Conservation (phyloP, 371 early-diverging fungal genomes). For the Umbelopsis sp. region DNA sequence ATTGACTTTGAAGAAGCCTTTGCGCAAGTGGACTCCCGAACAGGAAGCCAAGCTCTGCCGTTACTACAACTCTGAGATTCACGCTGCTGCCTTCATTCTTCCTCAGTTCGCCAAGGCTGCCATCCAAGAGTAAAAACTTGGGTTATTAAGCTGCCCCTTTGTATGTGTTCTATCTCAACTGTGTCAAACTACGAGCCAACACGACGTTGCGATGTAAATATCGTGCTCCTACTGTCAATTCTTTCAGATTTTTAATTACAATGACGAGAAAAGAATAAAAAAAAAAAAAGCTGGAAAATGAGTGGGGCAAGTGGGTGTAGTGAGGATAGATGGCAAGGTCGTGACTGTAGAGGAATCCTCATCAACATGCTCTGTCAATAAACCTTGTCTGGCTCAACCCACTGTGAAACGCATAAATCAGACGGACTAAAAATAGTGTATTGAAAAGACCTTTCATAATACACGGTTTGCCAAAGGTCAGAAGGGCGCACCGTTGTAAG, state of each 20-base stretch:
- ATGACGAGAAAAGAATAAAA: background rate
- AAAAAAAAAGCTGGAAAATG: background rate
- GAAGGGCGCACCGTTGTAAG: slow-evolving; percentile 14
- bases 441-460: slow-evolving; percentile 17
- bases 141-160: background rate
- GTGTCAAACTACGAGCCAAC: slow-evolving; percentile 16
- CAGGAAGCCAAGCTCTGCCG: slow-evolving; percentile 80
- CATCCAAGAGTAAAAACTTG: slow-evolving; percentile 36
- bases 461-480: slow-evolving; percentile 18
- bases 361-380: too few species aligned
- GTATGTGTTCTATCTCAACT: slow-evolving; percentile 8
- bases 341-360: too few species aligned
- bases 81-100: slow-evolving; percentile 89
- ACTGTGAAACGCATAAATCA: background rate
- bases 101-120: slow-evolving; percentile 85
- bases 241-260: background rate
- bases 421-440: background rate
- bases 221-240: slow-evolving; percentile 11
- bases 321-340: too few species aligned
- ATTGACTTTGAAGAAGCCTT: slow-evolving; percentile 75
- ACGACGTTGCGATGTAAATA: slow-evolving; percentile 17
- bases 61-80: slow-evolving; percentile 94
- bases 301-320: too few species aligned
- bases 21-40: slow-evolving; percentile 76
- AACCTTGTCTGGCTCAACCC: too few species aligned